Base-by-base conservation (phyloP, 129 eudicot species). In the Saposhnikovia divaricata region DNA sequence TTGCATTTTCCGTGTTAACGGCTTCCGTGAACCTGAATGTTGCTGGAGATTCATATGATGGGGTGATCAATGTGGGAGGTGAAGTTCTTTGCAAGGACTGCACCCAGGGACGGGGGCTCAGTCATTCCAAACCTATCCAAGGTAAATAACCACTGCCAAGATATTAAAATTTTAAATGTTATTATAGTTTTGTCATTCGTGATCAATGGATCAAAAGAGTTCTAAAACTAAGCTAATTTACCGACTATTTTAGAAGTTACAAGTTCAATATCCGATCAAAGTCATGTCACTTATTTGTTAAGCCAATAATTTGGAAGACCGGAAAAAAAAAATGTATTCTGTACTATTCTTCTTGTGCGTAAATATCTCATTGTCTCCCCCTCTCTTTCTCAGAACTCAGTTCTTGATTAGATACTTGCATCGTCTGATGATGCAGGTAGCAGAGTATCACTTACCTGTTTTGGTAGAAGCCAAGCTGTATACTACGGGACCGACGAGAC, bases 51-150 rank as follows among this genome's bases (percentile, higher is more conserved):
- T 80, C 82, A 79, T 73, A 81, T 18, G 55, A 42, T 2, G 81
- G 85, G 43, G 79, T 83, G 66, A 76, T 91, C 34, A 89, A 87
- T 45, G 90, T 91, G 47, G 89, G 89, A 50, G 98, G 98, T 51
- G 87, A 87, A 82, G 97, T 93, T 51, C 89, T 87, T 81, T 93
- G 98, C 85, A 93, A 90, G 50, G 97, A 91, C 71, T 91, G 98
- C 81, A 72, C 88, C 4, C 77, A 84, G 40, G 93, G 88, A 11
- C 84, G 89, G 90, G 89, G 92, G 96, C 89, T 86, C 66, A 51
- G 55, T 21, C 88, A 88, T 12, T 86, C 83, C 47, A 91, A 85
- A 39, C 93, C 98, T 57, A 88, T 91, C 55, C 81, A 91, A 80
- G 98, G 98, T 88, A 74, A 73, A 71, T 14, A 12, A 65, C 38